phyloP scores from a whole-genome alignment of 2,329 filamentous ascomycete genomes.

The Pseudocercospora cruenta region DNA sequence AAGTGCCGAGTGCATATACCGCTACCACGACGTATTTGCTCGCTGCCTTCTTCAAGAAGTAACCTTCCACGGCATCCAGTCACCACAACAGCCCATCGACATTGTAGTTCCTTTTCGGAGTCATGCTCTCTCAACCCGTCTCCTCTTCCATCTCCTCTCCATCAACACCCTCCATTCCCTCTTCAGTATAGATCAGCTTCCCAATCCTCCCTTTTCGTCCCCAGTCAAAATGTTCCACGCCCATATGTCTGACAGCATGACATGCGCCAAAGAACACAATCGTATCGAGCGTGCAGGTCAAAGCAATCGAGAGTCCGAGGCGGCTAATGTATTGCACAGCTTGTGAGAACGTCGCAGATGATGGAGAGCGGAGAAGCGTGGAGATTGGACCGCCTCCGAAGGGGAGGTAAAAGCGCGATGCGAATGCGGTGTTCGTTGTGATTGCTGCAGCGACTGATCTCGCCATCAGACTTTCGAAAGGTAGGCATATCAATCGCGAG shows the following conservation, averaged over 20 bases:
- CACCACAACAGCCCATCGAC: too few species aligned
- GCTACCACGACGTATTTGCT: too few species aligned
- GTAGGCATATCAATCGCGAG: constrained; percentile 28
- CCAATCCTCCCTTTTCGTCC: constrained; percentile 19
- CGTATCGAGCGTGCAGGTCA: constrained; percentile 24
- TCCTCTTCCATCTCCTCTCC: neutral
- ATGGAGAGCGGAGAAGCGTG: neutral
- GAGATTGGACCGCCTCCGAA: constrained; percentile 18
- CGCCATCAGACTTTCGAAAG: constrained; percentile 32
- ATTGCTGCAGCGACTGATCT: constrained; percentile 25
- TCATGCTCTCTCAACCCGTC: neutral
- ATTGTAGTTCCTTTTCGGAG: too few species aligned
- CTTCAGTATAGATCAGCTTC: constrained; percentile 13
- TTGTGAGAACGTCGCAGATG: neutral
- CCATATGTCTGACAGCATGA: constrained; percentile 22
- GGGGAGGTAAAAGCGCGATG: constrained; percentile 16
- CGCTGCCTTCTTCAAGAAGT: too few species aligned
- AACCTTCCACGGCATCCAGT: too few species aligned
- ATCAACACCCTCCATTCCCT: neutral
- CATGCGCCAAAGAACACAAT: constrained; percentile 29
- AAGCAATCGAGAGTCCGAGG: constrained; percentile 30
- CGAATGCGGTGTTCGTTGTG: neutral
- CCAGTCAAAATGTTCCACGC: constrained; percentile 29
- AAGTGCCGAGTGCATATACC: too few species aligned
- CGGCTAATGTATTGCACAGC: constrained; percentile 21